These are phyloP conservation scores for Boletus sp. DNA, from an alignment of 768 basidiomycete species.

Conservation along the genomic window DNA sequence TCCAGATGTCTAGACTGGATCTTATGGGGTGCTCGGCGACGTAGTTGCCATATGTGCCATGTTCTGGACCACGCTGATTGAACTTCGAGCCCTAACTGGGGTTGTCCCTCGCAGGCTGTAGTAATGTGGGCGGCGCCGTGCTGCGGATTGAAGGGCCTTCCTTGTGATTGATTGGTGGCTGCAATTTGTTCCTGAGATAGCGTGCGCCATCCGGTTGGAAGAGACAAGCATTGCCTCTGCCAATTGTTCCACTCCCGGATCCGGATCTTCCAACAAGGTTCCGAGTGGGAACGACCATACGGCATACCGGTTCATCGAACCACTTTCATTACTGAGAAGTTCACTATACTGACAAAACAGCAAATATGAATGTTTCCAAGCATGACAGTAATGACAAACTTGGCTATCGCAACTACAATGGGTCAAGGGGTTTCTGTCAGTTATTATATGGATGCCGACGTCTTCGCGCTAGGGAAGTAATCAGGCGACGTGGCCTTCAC, in stretches of 20 bases:
- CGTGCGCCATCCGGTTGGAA: conserved; percentile 19
- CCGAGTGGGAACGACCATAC: conserved; percentile 23
- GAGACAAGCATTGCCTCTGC: conserved; percentile 29
- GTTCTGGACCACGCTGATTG: conserved; percentile 31
- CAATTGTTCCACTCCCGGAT: conserved; percentile 30
- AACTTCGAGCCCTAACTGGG: conserved; percentile 23
- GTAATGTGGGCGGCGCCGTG: conserved; percentile 16
- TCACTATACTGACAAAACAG: conserved; percentile 19
- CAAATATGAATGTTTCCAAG: conserved; percentile 19
- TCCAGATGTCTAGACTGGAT: conserved; percentile 24
- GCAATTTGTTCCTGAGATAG: conserved; percentile 28
- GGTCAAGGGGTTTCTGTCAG: conserved; percentile 27
- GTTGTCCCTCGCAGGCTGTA: conserved; percentile 16
- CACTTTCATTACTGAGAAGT: conserved; percentile 27
- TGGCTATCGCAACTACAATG: conserved; percentile 10
- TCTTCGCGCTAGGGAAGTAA: conserved; percentile 9
- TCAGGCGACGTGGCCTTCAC: conserved; percentile 25
- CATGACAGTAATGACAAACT: conserved; percentile 9
- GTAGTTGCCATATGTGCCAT: conserved; percentile 37
- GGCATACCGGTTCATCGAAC: conserved; percentile 27
- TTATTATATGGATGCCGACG: conserved; percentile 11
- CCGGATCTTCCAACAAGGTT: conserved; percentile 34
- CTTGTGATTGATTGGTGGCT: conserved; percentile 30
- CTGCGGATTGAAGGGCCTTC: conserved; percentile 19
- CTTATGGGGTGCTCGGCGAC: conserved; percentile 34